Evolutionary conservation across 176 grass and related monocot genomes (phyloP), one percentile per base, ranked within the genome.

Genomic region (Aegilops speltoides): DNA sequence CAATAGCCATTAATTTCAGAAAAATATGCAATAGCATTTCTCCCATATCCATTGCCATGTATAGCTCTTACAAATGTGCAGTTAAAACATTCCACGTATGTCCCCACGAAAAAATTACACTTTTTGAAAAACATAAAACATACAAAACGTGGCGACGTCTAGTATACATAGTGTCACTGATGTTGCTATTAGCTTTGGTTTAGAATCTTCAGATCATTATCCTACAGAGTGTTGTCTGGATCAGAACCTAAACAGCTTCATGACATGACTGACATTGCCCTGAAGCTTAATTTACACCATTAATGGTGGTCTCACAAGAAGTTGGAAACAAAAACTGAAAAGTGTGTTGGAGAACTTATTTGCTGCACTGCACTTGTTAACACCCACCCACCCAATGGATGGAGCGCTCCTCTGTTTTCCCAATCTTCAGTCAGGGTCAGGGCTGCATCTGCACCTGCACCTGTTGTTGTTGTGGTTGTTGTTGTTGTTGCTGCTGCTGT

Each of bases 281-380:
- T 54, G 83, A 85, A 70, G 45, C 45, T 70, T 28, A 26, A 25
- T 28, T 34, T 37, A 3, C 70, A 77, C 7, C 83, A 34, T 59
- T 59, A 16, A 10, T 56, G 54, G 77, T 71, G 54, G 23, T 82
- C 48, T 23, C 48, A 73, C 64, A 77, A 70, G 34, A 50, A 33
- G 24, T 41, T 28, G 70, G 57, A 6, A 0, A 0, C 2, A 68
- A 10, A 76, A 76, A 76, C 56, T 9, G 25, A 52, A 78, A 78
- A 81, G 71, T 29, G 46, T 7, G 41, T 17, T 48, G 71, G 72
- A 73, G 68, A 85, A 70, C 26, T 92, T 92, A 89, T 91, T 91
- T 59, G 17, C 19, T 59, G 52, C 41, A 67, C 59, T 78, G 54
- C 28, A 34, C 64, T 77, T 75, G 67, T 83, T 77, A 79, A 81